Percentiles rank a stretch among this genome's conserved stretches.
phyloP scores from a whole-genome alignment of 2,329 filamentous ascomycete genomes.

The Cladosporium sp. region DNA sequence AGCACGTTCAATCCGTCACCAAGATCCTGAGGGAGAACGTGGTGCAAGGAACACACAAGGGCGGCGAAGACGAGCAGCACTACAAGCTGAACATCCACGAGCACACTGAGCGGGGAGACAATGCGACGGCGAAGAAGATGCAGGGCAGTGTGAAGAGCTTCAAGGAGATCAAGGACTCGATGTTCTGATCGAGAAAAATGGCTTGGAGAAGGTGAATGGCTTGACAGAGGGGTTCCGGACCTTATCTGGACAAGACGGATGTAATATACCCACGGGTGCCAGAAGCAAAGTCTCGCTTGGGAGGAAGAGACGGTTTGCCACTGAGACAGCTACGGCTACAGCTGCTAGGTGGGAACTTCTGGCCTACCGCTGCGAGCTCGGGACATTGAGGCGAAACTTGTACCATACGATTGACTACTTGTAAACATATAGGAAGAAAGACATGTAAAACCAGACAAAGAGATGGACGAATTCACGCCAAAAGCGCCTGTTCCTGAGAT shows the following conservation, averaged over 20 bases:
- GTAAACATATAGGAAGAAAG: not conserved
- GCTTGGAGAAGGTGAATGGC: not conserved
- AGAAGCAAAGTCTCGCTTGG: not conserved
- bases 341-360: no score
- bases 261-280: slow-evolving; percentile 2
- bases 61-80: slow-evolving; percentile 20
- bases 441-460: slow-evolving; percentile 1
- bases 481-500: not conserved
- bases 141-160: slow-evolving; percentile 36
- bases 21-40: slow-evolving; percentile 76
- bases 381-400: no score
- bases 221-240: not conserved
- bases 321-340: not conserved
- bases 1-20: slow-evolving; percentile 79
- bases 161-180: slow-evolving; percentile 35
- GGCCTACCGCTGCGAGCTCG: no score
- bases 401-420: slow-evolving; percentile 2
- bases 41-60: slow-evolving; percentile 64
- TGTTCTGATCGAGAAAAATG: not conserved
- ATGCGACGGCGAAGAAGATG: slow-evolving; percentile 76
- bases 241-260: not conserved
- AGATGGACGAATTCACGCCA: not conserved
- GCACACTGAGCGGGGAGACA: slow-evolving; percentile 86
- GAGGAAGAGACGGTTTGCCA: not conserved
- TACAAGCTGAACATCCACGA: slow-evolving; percentile 80